Evolutionary conservation across 2,329 filamentous ascomycete species (phyloP).

Genomic region (Chaetomium sp.): DNA sequence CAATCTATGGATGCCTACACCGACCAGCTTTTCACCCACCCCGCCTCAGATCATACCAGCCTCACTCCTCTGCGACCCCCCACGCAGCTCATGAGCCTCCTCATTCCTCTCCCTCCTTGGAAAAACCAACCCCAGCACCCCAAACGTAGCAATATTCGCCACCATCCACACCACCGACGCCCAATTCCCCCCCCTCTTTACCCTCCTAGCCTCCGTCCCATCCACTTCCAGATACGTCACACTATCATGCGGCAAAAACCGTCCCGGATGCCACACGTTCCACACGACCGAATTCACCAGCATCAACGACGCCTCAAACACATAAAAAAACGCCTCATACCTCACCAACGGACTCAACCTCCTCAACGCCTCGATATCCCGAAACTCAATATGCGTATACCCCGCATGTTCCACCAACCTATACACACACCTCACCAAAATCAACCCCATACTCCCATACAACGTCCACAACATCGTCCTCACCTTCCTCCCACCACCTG

Average conservation of each 20-base stretch:
- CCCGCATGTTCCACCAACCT: conserved; percentile 42
- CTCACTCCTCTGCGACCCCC: too few species aligned
- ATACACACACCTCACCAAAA: conserved; percentile 44
- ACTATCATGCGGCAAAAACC: conserved; percentile 30
- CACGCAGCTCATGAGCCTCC: too few species aligned
- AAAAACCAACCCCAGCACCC: too few species aligned
- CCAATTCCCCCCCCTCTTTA: too few species aligned
- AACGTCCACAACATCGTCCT: conserved; percentile 31
- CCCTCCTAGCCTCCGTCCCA: too few species aligned
- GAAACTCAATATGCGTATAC: conserved; percentile 32
- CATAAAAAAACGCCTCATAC: conserved; percentile 41
- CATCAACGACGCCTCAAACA: conserved; percentile 39
- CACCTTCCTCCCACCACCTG: conserved; percentile 5
- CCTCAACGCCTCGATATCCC: conserved; percentile 27
- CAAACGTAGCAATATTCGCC: too few species aligned
- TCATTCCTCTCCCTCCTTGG: too few species aligned
- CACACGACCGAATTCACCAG: conserved; percentile 33
- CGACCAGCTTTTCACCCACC: too few species aligned
- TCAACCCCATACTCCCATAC: conserved; percentile 38
- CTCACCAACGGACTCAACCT: conserved; percentile 31
- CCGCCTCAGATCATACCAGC: too few species aligned
- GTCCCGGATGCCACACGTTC: conserved; percentile 35
- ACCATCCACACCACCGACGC: too few species aligned
- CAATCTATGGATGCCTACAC: too few species aligned
- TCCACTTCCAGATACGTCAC: too few species aligned